Evolutionary conservation across 352 stramenopile genomes (phyloP), one percentile per base, ranked within the genome.

Genomic region (Phytophthora foliorum): DNA sequence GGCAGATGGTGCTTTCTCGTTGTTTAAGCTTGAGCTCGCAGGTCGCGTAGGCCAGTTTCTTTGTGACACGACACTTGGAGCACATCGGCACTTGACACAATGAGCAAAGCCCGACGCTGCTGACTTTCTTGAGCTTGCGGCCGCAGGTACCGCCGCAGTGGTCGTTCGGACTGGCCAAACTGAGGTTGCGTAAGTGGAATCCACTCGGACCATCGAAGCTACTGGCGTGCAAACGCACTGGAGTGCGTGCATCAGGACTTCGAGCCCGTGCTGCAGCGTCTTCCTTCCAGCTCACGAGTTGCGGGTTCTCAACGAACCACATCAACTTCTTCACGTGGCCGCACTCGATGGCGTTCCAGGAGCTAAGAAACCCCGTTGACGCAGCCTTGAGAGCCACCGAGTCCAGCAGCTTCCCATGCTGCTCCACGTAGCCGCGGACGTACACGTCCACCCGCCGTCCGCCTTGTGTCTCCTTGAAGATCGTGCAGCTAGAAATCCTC

Each of bases 271-370:
- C 63, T 48, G 44, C 52, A n/a, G 56, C 68, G 6, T 68, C 63
- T 2, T 68, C 57, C 19, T 58, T 73, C 68, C 68, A 76, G 45
- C 22, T 42, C 29, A 74, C 69, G 10, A 65, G 45, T 11, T 80
- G 69, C 22, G 69, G 72, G 46, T 80, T 75, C 16, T 75, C 57
- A 17, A 65, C 34, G 31, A 80, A 74, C 78, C 78, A 69, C 74
- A 81, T 75, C 45, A 84, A 68, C 54, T 87, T 87, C 49, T 84
- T 84, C 31, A 78, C 56, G 29, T 82, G 70, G 16, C 69, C 73
- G 46, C 69, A 82, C 55, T 83, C 75, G 38, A 84, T 63, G 6
- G 74, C 49, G 41, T 86, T 86, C 78, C 78, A 86, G 14, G 72
- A 83, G 53, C 73, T 84, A 21, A 82, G 62, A 27, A 82, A 78